These are phyloP conservation scores for Mycena chlorophos DNA, from an alignment of 768 basidiomycete species.

Conservation along the genomic window DNA sequence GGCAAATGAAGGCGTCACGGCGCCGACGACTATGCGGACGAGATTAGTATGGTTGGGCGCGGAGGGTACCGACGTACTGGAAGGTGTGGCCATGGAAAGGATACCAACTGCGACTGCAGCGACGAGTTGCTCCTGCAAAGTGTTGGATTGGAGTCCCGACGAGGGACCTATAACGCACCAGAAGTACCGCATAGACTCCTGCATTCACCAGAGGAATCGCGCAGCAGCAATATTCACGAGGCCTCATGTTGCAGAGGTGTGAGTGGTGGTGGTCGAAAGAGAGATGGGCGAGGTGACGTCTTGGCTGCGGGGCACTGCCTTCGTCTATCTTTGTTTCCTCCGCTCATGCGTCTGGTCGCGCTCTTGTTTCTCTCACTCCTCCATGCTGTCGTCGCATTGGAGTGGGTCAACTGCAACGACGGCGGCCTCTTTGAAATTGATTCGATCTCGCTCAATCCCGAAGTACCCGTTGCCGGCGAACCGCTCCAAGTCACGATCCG, in stretches of 20 bases:
- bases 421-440: constrained; percentile 52
- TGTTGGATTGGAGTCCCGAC: too few relatives aligned
- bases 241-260: constrained; percentile 52
- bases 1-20: constrained; percentile 77
- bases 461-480: constrained; percentile 87
- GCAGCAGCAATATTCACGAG: constrained; percentile 89
- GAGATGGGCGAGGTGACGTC: constrained; percentile 7
- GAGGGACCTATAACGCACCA: too few relatives aligned
- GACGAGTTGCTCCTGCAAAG: constrained; percentile 75
- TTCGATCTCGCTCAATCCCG: constrained; percentile 74
- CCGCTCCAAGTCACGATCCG: constrained; percentile 83
- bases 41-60: constrained; percentile 1
- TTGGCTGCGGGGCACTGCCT: not conserved
- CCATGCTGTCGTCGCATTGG: constrained; percentile 20
- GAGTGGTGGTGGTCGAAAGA: constrained; percentile 21
- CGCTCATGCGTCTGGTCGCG: constrained; percentile 2
- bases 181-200: constrained; percentile 83
- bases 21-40: constrained; percentile 77
- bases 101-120: constrained; percentile 67
- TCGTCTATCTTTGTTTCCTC: not conserved
- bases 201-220: constrained; percentile 89
- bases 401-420: constrained; percentile 10
- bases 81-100: constrained; percentile 73
- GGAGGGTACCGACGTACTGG: constrained; percentile 52
- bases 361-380: constrained; percentile 25